phyloP scores from a whole-genome alignment of 352 stramenopile species.

The Pythium graminicola region DNA sequence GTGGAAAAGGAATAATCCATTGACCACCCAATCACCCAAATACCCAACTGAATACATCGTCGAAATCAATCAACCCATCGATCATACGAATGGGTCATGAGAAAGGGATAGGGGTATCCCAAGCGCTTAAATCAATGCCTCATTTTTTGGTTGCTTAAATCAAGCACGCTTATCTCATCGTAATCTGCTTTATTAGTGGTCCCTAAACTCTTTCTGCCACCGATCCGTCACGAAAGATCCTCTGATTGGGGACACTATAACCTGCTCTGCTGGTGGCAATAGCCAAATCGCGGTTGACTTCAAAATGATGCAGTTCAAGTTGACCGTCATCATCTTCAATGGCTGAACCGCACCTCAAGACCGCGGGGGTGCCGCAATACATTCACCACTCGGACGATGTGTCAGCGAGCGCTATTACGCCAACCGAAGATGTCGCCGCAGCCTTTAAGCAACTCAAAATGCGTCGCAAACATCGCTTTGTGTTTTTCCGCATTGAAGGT shows the following conservation, averaged over 20 bases:
- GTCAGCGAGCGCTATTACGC: conserved; percentile 60
- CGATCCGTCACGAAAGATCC: too few species aligned
- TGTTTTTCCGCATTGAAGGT: conserved; percentile 78
- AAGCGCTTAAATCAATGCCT: background rate
- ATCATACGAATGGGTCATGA: background rate
- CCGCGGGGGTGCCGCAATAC: conserved; percentile 65
- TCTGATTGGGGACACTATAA: conserved; percentile 5
- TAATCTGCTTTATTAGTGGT: too few species aligned
- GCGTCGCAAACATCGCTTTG: conserved; percentile 77
- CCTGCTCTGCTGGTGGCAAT: background rate
- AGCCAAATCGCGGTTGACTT: background rate
- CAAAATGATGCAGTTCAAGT: conserved; percentile 1
- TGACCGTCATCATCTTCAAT: conserved; percentile 22
- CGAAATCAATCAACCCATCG: background rate
- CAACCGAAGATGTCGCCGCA: conserved; percentile 41
- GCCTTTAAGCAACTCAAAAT: conserved; percentile 89
- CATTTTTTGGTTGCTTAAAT: background rate
- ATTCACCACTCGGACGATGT: conserved; percentile 74
- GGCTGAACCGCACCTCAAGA: conserved; percentile 83
- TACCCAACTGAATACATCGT: background rate
- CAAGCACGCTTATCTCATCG: background rate
- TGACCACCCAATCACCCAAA: conserved; percentile 1
- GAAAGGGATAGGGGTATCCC: background rate
- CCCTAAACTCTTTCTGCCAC: too few species aligned
- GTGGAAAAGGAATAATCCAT: background rate